These are phyloP conservation scores for Alternaria sp. DNA, from an alignment of 2,329 filamentous ascomycete species.

Conservation along the genomic window DNA sequence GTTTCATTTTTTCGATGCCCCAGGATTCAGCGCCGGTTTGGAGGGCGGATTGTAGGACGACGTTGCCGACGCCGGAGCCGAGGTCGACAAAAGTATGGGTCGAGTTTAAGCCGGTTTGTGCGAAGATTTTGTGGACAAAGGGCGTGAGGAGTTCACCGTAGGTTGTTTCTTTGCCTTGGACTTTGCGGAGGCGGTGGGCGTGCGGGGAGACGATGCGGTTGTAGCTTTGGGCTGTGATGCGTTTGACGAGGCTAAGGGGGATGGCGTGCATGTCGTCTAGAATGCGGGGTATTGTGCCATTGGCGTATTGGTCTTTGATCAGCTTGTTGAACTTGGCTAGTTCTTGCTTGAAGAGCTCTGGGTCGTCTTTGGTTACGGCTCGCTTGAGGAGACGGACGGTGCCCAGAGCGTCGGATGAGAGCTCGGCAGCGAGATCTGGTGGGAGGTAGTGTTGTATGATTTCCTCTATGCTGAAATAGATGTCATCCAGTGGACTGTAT, in stretches of 20 bases:
- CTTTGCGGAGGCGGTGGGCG: constrained; percentile 82
- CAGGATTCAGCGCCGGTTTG: constrained; percentile 94
- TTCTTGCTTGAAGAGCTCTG: constrained; percentile 74
- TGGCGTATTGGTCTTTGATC: constrained; percentile 69
- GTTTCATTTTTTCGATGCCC: constrained; percentile 96
- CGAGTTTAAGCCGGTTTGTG: constrained; percentile 78
- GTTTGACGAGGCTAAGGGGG: constrained; percentile 71
- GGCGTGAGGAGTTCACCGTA: constrained; percentile 91
- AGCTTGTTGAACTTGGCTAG: constrained; percentile 80
- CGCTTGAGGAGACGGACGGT: constrained; percentile 80
- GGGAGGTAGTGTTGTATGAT: constrained; percentile 78
- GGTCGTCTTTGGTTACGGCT: constrained; percentile 71
- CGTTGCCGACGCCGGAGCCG: constrained; percentile 94
- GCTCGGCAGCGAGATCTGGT: constrained; percentile 69
- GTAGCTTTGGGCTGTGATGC: constrained; percentile 88
- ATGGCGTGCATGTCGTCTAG: constrained; percentile 74
- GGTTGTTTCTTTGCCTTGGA: constrained; percentile 89
- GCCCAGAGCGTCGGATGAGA: constrained; percentile 76
- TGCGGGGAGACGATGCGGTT: constrained; percentile 90
- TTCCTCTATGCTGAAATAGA: constrained; percentile 70
- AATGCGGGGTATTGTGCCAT: constrained; percentile 76
- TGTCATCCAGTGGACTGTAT: constrained; percentile 72
- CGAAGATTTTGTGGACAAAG: constrained; percentile 84
- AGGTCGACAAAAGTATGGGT: constrained; percentile 91
- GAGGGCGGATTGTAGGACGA: constrained; percentile 90